Evolutionary conservation across 2,329 filamentous ascomycete species (phyloP).

Genomic region (Aureobasidium sp.): DNA sequence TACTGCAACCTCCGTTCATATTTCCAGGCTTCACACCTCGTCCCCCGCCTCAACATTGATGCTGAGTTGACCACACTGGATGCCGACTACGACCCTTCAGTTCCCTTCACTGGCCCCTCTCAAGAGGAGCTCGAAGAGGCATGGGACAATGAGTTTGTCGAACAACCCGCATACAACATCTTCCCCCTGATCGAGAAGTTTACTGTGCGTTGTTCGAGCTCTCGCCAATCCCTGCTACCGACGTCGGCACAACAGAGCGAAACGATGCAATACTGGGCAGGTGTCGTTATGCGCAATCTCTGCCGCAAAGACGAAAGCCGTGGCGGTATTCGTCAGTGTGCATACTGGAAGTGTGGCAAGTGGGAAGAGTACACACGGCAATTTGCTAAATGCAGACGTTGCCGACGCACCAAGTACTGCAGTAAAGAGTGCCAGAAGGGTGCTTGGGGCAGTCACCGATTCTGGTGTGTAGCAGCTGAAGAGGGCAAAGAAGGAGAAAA

Average conservation of each 20-base stretch:
- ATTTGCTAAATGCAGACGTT: slow-evolving; percentile 95
- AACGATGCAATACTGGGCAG: slow-evolving; percentile 99
- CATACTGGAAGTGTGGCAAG: slow-evolving; percentile 95
- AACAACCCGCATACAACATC: slow-evolving; percentile 57
- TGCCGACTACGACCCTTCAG: slow-evolving; percentile 48
- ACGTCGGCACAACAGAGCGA: slow-evolving; percentile 36
- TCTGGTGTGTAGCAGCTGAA: slow-evolving; percentile 84
- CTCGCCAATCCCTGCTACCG: slow-evolving; percentile 63
- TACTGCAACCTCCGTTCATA: slow-evolving; percentile 95
- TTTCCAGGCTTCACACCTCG: slow-evolving; percentile 90
- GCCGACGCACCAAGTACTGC: slow-evolving; percentile 96
- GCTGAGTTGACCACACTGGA: slow-evolving; percentile 77
- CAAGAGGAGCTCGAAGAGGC: slow-evolving; percentile 60
- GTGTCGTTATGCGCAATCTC: slow-evolving; percentile 96
- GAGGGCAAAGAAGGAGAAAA: slow-evolving; percentile 24
- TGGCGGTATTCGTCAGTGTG: slow-evolving; percentile 92
- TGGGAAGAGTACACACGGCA: slow-evolving; percentile 97
- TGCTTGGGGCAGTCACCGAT: slow-evolving; percentile 95
- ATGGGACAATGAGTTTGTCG: slow-evolving; percentile 79
- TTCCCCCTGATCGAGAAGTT: slow-evolving; percentile 98
- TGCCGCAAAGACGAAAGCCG: slow-evolving; percentile 95
- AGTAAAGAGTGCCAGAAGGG: slow-evolving; percentile 99
- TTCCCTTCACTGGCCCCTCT: slow-evolving; percentile 28
- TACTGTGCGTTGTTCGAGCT: slow-evolving; percentile 59
- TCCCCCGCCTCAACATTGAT: slow-evolving; percentile 84